Evolutionary conservation across 1,284 basidiomycete species (phyloP).

Genomic region (Apiotrichum veenhuisii): DNA sequence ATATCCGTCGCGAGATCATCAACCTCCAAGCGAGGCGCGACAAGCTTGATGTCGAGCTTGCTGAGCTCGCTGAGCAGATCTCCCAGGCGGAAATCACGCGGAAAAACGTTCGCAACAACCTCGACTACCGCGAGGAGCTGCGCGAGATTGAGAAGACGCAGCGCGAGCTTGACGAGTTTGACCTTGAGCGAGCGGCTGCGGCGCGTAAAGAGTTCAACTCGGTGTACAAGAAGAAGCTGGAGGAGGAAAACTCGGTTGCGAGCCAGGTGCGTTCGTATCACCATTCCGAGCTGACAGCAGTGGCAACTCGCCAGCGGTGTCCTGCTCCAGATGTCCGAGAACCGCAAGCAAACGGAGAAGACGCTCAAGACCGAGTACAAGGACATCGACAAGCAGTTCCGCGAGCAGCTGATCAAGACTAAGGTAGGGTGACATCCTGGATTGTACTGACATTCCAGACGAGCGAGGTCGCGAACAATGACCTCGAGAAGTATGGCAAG

Average conservation of each 20-base stretch:
- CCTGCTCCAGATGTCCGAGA: slow-evolving; percentile 67
- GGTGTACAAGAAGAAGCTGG: slow-evolving; percentile 68
- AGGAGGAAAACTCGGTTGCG: slow-evolving; percentile 50
- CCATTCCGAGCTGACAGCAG: slow-evolving; percentile 34
- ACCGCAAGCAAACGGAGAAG: slow-evolving; percentile 62
- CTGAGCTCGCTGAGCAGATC: slow-evolving; percentile 52
- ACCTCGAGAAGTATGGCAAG: slow-evolving; percentile 95
- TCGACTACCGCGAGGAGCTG: slow-evolving; percentile 68
- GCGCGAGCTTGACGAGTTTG: slow-evolving; percentile 66
- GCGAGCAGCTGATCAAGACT: slow-evolving; percentile 86
- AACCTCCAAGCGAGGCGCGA: slow-evolving; percentile 57
- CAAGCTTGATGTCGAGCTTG: slow-evolving; percentile 59
- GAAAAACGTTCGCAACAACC: slow-evolving; percentile 78
- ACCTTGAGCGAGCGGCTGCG: slow-evolving; percentile 76
- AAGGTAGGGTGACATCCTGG: slow-evolving; percentile 58
- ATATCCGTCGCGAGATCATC: slow-evolving; percentile 46
- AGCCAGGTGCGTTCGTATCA: slow-evolving; percentile 57
- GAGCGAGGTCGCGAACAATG: slow-evolving; percentile 89
- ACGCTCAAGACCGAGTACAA: slow-evolving; percentile 81
- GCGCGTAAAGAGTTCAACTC: slow-evolving; percentile 78
- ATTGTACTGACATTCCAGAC: slow-evolving; percentile 56
- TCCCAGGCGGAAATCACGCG: slow-evolving; percentile 61
- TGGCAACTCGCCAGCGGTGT: slow-evolving; percentile 77
- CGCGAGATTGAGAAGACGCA: slow-evolving; percentile 66
- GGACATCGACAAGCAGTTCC: slow-evolving; percentile 78